phyloP scores from a whole-genome alignment of 2,329 filamentous ascomycete genomes.

The Sporothrix mexicana region DNA sequence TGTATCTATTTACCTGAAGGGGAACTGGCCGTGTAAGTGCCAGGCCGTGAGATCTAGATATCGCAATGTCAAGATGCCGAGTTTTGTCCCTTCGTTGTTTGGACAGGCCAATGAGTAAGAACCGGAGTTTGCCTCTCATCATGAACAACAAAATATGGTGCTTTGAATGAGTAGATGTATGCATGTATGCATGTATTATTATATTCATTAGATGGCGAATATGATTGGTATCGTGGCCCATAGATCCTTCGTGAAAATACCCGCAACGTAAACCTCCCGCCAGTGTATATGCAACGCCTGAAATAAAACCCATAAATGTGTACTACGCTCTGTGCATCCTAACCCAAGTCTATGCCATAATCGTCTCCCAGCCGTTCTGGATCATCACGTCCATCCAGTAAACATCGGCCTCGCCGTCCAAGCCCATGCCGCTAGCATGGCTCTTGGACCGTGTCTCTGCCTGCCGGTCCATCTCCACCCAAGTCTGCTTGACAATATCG shows the following conservation, averaged over 20 bases:
- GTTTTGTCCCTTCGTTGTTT: neutral
- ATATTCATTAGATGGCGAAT: conserved; percentile 6
- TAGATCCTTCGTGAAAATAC: neutral
- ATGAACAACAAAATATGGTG: neutral
- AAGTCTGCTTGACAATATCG: conserved; percentile 58
- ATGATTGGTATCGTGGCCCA: neutral
- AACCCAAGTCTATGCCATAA: conserved; percentile 34
- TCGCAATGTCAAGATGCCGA: conserved; percentile 7
- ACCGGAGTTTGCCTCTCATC: neutral
- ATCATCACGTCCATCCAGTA: conserved; percentile 65
- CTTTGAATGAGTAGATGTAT: neutral
- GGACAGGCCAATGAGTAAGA: neutral
- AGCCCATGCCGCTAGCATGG: conserved; percentile 35
- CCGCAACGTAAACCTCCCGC: neutral
- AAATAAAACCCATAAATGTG: neutral
- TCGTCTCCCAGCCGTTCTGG: conserved; percentile 61
- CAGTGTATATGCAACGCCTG: neutral
- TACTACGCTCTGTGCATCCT: no score
- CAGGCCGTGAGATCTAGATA: neutral
- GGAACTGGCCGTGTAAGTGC: neutral
- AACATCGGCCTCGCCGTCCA: conserved; percentile 47
- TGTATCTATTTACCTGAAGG: conserved; percentile 8
- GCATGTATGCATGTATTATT: neutral
- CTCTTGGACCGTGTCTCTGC: conserved; percentile 27
- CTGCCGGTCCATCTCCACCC: conserved; percentile 54